Conservation (phyloP, 2,329 filamentous ascomycete species). For the Rhinocladiella similis region DNA sequence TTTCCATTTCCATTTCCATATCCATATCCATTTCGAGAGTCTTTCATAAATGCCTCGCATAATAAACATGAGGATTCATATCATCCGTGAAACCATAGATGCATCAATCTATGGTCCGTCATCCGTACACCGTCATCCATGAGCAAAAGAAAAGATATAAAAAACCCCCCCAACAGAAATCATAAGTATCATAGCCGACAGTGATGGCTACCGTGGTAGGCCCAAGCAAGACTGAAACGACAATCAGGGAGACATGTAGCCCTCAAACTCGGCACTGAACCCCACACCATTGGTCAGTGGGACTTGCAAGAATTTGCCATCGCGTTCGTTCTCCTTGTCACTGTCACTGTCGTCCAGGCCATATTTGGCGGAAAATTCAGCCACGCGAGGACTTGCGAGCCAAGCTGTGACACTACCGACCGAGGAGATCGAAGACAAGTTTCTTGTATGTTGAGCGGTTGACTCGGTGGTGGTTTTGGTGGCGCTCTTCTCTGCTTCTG, state of each 20-base stretch:
- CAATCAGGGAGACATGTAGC: background rate
- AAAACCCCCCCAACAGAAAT: no score
- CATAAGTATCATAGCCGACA: no score
- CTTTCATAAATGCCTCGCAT: background rate
- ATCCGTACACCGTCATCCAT: background rate
- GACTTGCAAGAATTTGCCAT: background rate
- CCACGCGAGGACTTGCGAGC: background rate
- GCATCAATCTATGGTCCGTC: background rate
- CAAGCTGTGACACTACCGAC: background rate
- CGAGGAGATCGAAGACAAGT: background rate
- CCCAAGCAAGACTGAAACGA: no score
- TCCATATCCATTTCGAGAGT: background rate
- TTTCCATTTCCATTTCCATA: background rate
- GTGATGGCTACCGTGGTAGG: background rate
- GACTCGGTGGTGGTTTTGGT: background rate
- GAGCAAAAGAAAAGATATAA: background rate
- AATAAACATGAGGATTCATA: background rate
- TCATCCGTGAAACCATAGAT: no score
- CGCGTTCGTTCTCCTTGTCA: background rate
- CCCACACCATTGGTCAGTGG: background rate
- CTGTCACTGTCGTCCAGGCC: background rate
- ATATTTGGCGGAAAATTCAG: background rate
- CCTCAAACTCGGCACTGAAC: background rate
- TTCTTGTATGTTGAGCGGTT: background rate
- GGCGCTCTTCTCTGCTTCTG: background rate